Evolutionary conservation across 78 protist species (phyloP).

Genomic region (Dictyostelium intermedium): DNA sequence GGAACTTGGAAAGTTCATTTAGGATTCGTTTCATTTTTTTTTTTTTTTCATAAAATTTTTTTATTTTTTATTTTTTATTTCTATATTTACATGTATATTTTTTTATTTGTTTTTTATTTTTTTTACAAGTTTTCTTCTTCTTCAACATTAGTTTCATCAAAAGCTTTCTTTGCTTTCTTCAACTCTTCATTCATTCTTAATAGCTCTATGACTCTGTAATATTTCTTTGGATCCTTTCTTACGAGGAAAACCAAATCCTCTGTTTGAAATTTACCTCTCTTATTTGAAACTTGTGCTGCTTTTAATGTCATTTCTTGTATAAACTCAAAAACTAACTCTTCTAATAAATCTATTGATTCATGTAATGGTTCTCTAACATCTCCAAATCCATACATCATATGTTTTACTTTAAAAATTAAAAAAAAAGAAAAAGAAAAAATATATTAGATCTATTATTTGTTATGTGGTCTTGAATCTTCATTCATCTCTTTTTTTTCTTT

Average conservation of each 20-base stretch:
- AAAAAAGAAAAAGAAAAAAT: neutral
- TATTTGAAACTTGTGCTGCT: constrained; percentile 59
- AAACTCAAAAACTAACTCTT: constrained; percentile 75
- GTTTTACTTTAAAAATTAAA: constrained; percentile 21
- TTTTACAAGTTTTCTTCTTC: constrained; percentile 36
- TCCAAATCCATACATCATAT: constrained; percentile 87
- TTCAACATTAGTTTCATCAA: constrained; percentile 34
- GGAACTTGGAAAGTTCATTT: neutral
- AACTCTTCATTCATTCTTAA: constrained; percentile 75
- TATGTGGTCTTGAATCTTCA: too few species aligned
- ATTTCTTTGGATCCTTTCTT: constrained; percentile 82
- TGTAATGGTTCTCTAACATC: constrained; percentile 82
- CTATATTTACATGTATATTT: neutral
- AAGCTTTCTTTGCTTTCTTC: constrained; percentile 80
- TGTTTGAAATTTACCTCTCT: constrained; percentile 72
- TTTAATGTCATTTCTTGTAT: constrained; percentile 68
- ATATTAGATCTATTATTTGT: too few species aligned
- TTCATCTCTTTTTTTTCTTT: neutral
- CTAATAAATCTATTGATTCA: constrained; percentile 80
- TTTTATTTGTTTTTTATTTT: neutral
- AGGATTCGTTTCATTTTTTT: too few species aligned
- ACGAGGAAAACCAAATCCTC: constrained; percentile 80
- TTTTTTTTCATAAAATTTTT: too few species aligned
- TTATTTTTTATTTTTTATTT: too few species aligned
- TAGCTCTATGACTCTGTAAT: constrained; percentile 69